Conservation (phyloP, 1,284 basidiomycete species). For the Grifola frondosa region DNA sequence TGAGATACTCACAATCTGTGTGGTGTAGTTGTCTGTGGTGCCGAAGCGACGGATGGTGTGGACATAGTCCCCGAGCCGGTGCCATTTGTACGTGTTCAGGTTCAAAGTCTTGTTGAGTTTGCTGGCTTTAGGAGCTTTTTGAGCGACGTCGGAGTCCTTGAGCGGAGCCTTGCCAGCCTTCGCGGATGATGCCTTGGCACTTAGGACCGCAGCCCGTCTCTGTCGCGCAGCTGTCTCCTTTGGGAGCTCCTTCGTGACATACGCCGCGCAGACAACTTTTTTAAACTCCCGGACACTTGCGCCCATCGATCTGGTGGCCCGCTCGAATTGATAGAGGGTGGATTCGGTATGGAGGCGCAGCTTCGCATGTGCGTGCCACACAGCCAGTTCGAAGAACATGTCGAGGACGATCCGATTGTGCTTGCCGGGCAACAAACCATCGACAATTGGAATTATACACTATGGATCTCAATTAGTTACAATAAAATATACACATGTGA, state of each 20-base stretch:
- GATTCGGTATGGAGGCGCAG: slow-evolving; percentile 30
- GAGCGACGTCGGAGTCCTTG: too few species aligned
- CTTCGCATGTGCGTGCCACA: slow-evolving; percentile 35
- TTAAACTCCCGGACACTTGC: slow-evolving; percentile 13
- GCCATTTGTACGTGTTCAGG: slow-evolving; percentile 25
- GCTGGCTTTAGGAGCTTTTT: not conserved
- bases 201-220: too few species aligned
- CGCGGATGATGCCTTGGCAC: too few species aligned
- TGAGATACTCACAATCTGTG: slow-evolving; percentile 29
- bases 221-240: too few species aligned
- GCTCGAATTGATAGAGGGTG: slow-evolving; percentile 23
- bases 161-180: too few species aligned
- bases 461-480: too few species aligned
- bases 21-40: slow-evolving; percentile 29
- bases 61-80: slow-evolving; percentile 24
- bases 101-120: slow-evolving; percentile 17
- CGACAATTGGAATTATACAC: slow-evolving; percentile 32
- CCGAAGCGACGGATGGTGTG: slow-evolving; percentile 16
- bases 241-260: not conserved
- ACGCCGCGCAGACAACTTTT: not conserved
- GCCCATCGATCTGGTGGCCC: slow-evolving; percentile 18
- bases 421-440: slow-evolving; percentile 24
- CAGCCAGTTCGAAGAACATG: slow-evolving; percentile 27
- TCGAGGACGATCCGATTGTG: slow-evolving; percentile 22
- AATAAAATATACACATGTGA: too few species aligned